Base-by-base conservation (phyloP, 2,329 filamentous ascomycete species). In the Cladosporium sphaerospermum region DNA sequence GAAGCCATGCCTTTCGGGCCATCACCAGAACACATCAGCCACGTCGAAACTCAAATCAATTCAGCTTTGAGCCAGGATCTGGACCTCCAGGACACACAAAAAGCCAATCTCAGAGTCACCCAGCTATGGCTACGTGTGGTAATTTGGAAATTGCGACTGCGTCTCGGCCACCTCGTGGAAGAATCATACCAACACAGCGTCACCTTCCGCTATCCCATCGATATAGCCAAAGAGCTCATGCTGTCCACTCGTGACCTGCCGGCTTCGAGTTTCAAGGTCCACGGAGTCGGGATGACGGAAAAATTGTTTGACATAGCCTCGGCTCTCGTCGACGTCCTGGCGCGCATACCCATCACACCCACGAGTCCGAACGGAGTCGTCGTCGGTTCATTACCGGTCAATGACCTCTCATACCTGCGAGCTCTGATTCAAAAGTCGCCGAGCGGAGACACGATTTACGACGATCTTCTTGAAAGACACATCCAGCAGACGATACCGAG, bases 281-380 rank as follows among this genome's bases (percentile, higher is more conserved):
- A 73, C 55, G 72, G 71, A 3, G 68, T 73, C 33, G 72, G 51
- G 53, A 66, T 62, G 63, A 66, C 69, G 9, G 70, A 73, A 53
- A 73, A 73, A 56, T 53, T 73, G 28, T 72, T 67, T 42, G 69
- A 73, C 52, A 71, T 72, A 36, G 62, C 62, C 14, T 51, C 48
- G 2, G 48, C 39, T 5, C 14, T 51, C 16, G 48, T 51, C 13
- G 48, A 51, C n/a, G 48, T 51, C 11, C 31, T 51, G 2, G 48
- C 48, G 13, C 39, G 48, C 1, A 34, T 51, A 28, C 48, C 48
- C 7, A 34, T 51, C 18, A 43, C 40, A 13, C 40, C 48, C 2
- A 36, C 48, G 13, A 51, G 48, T 31, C 40, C 40, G 7, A 42
- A 33, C 16, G 48, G 48, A 11, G 23, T 16, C 9, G 13, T 44